Percentiles rank a stretch among this genome's conserved stretches.
Conservation (phyloP, 2,329 filamentous ascomycete species). For the Dactylonectria estremocensis region DNA sequence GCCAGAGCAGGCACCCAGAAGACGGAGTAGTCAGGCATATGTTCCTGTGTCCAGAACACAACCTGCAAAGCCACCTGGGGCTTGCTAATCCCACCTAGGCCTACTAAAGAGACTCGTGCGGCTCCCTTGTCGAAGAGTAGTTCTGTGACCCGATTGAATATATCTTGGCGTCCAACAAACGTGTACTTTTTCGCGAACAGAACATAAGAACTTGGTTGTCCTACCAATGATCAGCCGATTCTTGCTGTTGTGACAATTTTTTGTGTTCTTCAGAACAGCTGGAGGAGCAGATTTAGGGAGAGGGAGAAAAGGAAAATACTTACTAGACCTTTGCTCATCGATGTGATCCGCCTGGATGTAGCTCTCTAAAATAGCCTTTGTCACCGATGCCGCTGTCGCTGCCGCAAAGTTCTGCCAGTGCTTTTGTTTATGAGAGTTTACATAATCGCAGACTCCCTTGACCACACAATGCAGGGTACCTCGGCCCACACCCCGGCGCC, state of each 20-base stretch:
- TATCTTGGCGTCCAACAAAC: background rate
- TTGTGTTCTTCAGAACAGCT: background rate
- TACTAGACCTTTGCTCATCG: background rate
- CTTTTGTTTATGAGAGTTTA: conserved; percentile 26
- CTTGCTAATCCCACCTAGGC: conserved; percentile 9
- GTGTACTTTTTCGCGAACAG: background rate
- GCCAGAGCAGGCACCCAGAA: conserved; percentile 29
- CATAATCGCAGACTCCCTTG: conserved; percentile 28
- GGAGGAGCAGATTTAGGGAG: background rate
- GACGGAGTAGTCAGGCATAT: conserved; percentile 22
- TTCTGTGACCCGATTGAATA: background rate
- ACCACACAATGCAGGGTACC: conserved; percentile 17
- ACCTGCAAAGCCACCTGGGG: conserved; percentile 13
- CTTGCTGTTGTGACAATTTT: background rate
- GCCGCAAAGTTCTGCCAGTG: conserved; percentile 24
- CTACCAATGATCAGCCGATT: conserved; percentile 44
- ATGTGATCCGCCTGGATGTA: background rate
- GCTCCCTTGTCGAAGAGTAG: background rate
- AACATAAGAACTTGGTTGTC: background rate
- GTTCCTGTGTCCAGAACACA: conserved; percentile 14
- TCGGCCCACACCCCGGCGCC: conserved; percentile 16
- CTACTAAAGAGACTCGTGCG: background rate
- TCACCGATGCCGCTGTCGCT: conserved; percentile 13
- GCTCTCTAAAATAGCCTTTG: conserved; percentile 2
- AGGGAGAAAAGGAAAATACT: background rate